Evolutionary conservation across 2,329 filamentous ascomycete species (phyloP).

Genomic region (Furcasterigmium furcatum): DNA sequence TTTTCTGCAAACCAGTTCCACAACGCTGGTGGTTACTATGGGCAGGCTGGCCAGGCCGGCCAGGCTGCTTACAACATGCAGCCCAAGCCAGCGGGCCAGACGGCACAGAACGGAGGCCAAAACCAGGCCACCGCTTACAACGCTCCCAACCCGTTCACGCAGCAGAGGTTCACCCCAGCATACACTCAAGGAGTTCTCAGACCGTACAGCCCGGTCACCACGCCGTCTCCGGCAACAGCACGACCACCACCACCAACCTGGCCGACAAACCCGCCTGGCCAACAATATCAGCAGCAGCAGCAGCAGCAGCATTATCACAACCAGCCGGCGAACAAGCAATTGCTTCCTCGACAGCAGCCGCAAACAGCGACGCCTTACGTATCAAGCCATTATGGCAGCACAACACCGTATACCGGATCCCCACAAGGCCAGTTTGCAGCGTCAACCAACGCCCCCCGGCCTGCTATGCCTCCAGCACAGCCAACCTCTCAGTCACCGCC

Average conservation of each 20-base stretch:
- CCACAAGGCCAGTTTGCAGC: too few relatives aligned
- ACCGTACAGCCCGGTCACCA: too few relatives aligned
- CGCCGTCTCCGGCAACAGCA: too few relatives aligned
- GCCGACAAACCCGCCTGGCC: slow-evolving; percentile 7
- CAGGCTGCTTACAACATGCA: not conserved
- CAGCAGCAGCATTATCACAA: slow-evolving; percentile 9
- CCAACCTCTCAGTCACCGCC: not conserved
- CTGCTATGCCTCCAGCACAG: not conserved
- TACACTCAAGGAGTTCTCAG: too few relatives aligned
- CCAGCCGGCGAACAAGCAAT: too few relatives aligned
- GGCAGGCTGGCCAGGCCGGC: not conserved
- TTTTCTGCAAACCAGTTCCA: slow-evolving; percentile 12
- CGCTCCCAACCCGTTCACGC: slow-evolving; percentile 11
- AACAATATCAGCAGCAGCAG: slow-evolving; percentile 6
- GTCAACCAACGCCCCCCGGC: not conserved
- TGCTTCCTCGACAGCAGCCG: too few relatives aligned
- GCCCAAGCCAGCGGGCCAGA: too few relatives aligned
- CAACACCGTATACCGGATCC: too few relatives aligned
- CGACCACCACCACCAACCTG: slow-evolving; percentile 1
- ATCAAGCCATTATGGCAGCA: too few relatives aligned
- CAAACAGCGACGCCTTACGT: too few relatives aligned
- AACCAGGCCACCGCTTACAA: not conserved
- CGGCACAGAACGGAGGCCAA: too few relatives aligned
- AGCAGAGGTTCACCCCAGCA: slow-evolving; percentile 19
- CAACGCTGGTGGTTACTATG: slow-evolving; percentile 22